Evolutionary conservation across 163 green algal species (phyloP), one percentile per base, ranked within the genome.

Genomic region (Scenedesmus sp.): DNA sequence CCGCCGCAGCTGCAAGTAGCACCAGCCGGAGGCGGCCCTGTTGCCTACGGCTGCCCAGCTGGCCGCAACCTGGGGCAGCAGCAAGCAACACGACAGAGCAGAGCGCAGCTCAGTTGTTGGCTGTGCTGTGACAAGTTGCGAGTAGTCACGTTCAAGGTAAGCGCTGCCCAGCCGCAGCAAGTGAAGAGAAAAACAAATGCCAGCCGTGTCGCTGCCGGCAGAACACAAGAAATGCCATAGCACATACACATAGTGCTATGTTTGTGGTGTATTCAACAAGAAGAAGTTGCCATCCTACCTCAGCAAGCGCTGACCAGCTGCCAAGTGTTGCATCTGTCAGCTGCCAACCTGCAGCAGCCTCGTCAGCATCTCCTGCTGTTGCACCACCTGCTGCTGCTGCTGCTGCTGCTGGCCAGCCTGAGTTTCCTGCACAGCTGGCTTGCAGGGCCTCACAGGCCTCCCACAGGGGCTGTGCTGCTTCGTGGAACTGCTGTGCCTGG

Each of bases 1-100:
- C 70, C 79, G 86, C 12, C 76, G 59, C 76, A 91, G 87, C 87
- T 86, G 70, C n/a, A 54, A 0, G 34, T 86, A 86, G 76, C 76
- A 81, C 87, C 87, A 91, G 26, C 59, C 57, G 16, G 74, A n/a
- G 0, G 54, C 26, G 7, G n/a, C 70, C 20, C 10, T 10, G 15
- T 59, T 13, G 59, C 52, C 56, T 0, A 76, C 46, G 23, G 79
- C 87, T 6, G 56, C 20, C 86, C 86, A 90, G 46, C 70, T 74
- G 73, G 55, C 46, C 3, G 70, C 87, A 62, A 86, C 73, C 73
- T 91, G 86, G 15, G 26, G 79, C 64, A n/a, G 52, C 57, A 9
- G 55, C 12, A 86, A 64, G 77, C 2, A 1, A 26, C 9, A 82
- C 20, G 34, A 1, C 34, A 46, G 34, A 46, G 34, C 34, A 46